A percentile compares a stretch with the other conserved stretches of the same genome.
These are phyloP conservation scores for Lachnellula cervina DNA, from an alignment of 2,329 filamentous ascomycete genomes.

Conservation along the genomic window DNA sequence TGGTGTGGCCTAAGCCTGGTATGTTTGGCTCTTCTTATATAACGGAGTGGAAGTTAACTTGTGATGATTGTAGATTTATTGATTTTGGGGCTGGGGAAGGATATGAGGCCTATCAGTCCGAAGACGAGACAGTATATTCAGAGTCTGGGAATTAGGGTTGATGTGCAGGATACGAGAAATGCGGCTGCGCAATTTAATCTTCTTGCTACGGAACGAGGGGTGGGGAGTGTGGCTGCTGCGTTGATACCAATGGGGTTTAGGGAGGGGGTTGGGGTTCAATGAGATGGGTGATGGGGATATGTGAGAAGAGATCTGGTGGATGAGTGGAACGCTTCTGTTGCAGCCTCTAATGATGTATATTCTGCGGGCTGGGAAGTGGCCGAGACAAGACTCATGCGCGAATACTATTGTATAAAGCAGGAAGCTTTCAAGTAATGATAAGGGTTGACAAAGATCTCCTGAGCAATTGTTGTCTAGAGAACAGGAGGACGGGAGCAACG, in stretches of 20 bases:
- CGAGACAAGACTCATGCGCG: no score
- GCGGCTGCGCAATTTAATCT: conserved; percentile 93
- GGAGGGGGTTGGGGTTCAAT: conserved; percentile 37
- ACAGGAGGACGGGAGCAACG: no score
- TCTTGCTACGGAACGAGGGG: conserved; percentile 86
- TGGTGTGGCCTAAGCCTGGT: conserved; percentile 89
- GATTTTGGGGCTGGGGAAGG: conserved; percentile 78
- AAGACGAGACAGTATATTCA: conserved; percentile 68
- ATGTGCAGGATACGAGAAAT: conserved; percentile 88
- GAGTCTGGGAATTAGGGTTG: conserved; percentile 75
- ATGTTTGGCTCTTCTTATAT: conserved; percentile 31
- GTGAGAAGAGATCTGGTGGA: no score
- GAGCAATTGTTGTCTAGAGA: no score
- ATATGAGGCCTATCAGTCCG: conserved; percentile 71
- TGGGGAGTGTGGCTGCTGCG: conserved; percentile 79
- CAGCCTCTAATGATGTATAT: no score
- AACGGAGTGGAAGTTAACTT: background rate
- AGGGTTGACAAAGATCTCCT: no score
- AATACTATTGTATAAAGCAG: no score
- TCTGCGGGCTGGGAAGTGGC: no score
- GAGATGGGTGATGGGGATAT: background rate
- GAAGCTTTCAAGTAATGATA: no score
- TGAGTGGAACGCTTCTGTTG: no score
- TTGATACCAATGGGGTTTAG: conserved; percentile 82
- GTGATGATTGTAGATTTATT: conserved; percentile 60